Base-by-base conservation (phyloP, 768 basidiomycete genomes). In the Lentinula boryana region DNA sequence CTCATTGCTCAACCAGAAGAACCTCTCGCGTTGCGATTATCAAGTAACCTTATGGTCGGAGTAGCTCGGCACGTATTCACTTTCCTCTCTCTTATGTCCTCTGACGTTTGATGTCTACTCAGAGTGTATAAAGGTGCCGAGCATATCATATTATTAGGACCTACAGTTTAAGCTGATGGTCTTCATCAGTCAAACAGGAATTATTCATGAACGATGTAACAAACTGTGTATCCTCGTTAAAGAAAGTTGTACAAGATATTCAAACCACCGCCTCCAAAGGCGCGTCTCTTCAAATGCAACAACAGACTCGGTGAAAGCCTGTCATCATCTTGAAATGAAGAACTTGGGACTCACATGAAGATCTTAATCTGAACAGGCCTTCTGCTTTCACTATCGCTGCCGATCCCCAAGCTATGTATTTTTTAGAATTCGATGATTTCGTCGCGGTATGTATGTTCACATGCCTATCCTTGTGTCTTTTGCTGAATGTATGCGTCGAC, bases 21-120 rank as follows among this genome's bases (percentile, higher is more conserved):
- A 65, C 94, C 94, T 41, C 79, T 96, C 36, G 93, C 94, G 2
- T 75, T 96, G 60, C 80, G 94, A 64, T 75, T 95, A 58, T 94
- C 93, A 9, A 93, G 92, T 61, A 93, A 93, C 68, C 74, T 96
- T 46, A 86, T 96, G 80, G 87, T 95, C 62, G 94, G 94, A 3
- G 94, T 89, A 38, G 91, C 89, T 21, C 84, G 93, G 93, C 93
- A 71, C 62, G 16, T 40, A 23, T 23, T 31, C 13, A 12, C 1
- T 44, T 58, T 6, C 31, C 32, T 13, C 9, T 10, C 4, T 23
- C 16, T 15, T 18, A 44, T n/a, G 3, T 35, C 5, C 16, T 8
- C 18, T 36, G 36, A 56, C 4, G 16, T 1, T 7, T 43, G 8
- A 38, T 4, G 38, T 12, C 31, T 51, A 1, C 51, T 36, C 23